These are phyloP conservation scores for Misopates orontium DNA, from an alignment of 257 asterid genomes.

Conservation along the genomic window DNA sequence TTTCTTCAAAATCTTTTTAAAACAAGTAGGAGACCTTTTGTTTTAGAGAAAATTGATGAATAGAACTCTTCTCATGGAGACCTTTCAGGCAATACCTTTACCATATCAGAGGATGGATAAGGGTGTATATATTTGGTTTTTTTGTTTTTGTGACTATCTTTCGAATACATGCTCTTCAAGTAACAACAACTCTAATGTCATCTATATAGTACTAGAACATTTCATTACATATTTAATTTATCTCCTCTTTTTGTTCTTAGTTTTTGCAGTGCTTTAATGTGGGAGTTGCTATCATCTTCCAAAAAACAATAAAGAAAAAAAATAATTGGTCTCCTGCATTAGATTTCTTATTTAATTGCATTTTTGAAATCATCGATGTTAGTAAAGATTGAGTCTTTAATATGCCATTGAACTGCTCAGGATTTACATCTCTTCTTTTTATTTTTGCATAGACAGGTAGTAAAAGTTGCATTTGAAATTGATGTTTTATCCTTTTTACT, in stretches of 20 bases:
- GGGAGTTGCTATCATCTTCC: too few species aligned
- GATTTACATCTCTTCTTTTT: too few species aligned
- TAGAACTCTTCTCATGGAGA: neutral
- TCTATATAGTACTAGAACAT: conserved; percentile 3
- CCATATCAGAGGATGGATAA: neutral
- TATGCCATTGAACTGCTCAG: conserved; percentile 15
- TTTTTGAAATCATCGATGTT: neutral
- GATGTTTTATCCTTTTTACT: conserved; percentile 1
- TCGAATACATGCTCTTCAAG: neutral
- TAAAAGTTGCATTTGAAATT: too few species aligned
- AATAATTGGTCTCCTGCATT: conserved; percentile 12
- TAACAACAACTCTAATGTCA: neutral
- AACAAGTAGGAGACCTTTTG: too few species aligned
- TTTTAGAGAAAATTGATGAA: neutral
- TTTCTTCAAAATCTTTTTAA: too few species aligned
- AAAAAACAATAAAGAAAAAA: neutral
- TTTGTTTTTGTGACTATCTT: conserved; percentile 4
- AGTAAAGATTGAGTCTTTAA: conserved; percentile 7
- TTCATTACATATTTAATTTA: conserved; percentile 10
- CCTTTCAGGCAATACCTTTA: neutral
- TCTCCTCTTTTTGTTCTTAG: conserved; percentile 13
- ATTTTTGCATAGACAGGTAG: too few species aligned
- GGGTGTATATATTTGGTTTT: neutral
- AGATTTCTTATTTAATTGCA: neutral
- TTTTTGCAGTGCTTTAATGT: neutral